Evolutionary conservation across 139 green algal genomes (phyloP).

Genomic region (Chlamydomonas sphaeroides): DNA sequence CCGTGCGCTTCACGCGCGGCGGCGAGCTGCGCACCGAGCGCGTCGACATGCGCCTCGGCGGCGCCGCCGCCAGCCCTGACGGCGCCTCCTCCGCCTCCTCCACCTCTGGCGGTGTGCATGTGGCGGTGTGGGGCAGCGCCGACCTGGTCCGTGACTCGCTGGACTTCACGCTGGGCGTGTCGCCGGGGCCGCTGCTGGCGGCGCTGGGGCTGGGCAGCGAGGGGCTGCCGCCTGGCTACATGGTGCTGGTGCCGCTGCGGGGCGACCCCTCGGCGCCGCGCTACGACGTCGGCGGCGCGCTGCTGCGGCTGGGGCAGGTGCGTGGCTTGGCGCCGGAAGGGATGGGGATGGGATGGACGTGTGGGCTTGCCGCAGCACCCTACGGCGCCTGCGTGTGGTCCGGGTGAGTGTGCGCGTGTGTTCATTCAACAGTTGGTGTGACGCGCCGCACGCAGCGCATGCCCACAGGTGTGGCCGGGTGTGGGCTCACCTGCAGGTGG

Average conservation of each 20-base stretch:
- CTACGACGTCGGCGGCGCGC: neutral
- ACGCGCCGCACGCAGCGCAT: no score
- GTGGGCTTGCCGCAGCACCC: no score
- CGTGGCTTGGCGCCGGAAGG: no score
- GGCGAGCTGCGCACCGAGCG: constrained; percentile 12
- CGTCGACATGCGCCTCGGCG: constrained; percentile 28
- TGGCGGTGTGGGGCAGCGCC: constrained; percentile 24
- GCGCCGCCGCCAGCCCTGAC: neutral
- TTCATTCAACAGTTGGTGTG: no score
- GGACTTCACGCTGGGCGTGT: constrained; percentile 30
- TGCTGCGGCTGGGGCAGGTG: constrained; percentile 21
- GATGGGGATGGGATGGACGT: no score
- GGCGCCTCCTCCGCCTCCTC: no score
- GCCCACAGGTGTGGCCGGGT: no score
- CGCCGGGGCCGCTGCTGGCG: constrained; percentile 13
- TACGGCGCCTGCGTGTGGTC: no score
- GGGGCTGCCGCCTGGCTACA: constrained; percentile 12
- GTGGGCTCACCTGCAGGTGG: no score
- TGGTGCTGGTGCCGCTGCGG: constrained; percentile 25
- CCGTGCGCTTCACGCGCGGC: constrained; percentile 15
- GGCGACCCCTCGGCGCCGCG: neutral
- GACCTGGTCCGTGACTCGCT: constrained; percentile 1
- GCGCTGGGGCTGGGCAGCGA: neutral
- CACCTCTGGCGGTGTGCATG: neutral
- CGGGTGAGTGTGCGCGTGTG: no score